phyloP scores from a whole-genome alignment of 768 basidiomycete species.

The Serendipita indica region DNA sequence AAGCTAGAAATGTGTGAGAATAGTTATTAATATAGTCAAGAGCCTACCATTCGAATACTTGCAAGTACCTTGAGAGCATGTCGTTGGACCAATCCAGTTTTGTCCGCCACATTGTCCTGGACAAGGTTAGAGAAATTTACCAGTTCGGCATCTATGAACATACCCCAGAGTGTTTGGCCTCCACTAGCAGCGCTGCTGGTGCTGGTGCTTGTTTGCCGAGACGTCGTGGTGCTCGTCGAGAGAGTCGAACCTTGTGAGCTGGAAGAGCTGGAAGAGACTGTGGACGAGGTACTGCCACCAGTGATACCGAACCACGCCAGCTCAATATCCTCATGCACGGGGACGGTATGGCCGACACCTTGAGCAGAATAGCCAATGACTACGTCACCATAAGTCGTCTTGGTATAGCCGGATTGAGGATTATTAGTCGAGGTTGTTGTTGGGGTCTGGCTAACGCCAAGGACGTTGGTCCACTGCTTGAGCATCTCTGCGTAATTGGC shows the following conservation, averaged over 20 bases:
- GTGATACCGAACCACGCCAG: conserved; percentile 36
- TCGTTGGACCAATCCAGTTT: not conserved
- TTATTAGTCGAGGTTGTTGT: conserved; percentile 27
- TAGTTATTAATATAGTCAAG: not conserved
- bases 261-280: no score
- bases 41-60: not conserved
- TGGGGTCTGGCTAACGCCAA: conserved; percentile 31
- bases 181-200: no score
- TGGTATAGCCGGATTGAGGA: conserved; percentile 33
- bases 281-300: not conserved
- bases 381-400: conserved; percentile 33
- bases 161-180: no score
- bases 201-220: not conserved
- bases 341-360: conserved; percentile 40
- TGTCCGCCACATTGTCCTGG: not conserved
- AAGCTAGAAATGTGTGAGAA: not conserved
- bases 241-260: not conserved
- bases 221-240: not conserved
- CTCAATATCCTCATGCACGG: conserved; percentile 32
- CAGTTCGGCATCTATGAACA: no score
- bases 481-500: conserved; percentile 37
- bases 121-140: no score
- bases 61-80: not conserved
- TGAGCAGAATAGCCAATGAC: conserved; percentile 36
- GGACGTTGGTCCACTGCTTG: conserved; percentile 43